Percentiles rank a stretch among this genome's conserved stretches.
Conservation (phyloP, 2,329 filamentous ascomycete species). For the Scytalidium sp. region DNA sequence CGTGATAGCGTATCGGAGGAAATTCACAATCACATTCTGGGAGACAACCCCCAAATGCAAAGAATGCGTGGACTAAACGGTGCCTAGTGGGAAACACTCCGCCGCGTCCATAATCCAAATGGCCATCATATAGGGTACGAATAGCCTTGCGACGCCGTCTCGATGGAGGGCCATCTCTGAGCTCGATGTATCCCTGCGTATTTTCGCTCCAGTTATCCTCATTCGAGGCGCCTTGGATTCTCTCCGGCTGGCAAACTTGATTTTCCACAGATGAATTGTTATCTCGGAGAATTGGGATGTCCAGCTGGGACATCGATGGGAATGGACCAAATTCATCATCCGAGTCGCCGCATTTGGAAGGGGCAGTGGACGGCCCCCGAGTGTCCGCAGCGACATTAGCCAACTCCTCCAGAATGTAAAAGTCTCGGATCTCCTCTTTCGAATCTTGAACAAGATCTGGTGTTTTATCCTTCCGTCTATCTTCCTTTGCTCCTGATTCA, state of each 20-base stretch:
- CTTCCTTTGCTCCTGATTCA: neutral
- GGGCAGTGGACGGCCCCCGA: neutral
- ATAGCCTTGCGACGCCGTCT: neutral
- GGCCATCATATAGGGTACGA: neutral
- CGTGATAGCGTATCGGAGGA: no score
- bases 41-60: no score
- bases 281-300: conserved; percentile 9
- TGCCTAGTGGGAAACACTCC: neutral
- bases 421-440: neutral
- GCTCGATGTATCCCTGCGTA: neutral
- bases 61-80: neutral
- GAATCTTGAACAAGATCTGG: neutral
- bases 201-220: neutral
- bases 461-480: neutral
- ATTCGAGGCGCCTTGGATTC: neutral
- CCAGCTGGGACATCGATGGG: conserved; percentile 24
- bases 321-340: conserved; percentile 31
- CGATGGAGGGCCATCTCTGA: neutral
- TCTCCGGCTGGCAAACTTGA: neutral
- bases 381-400: neutral
- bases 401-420: neutral
- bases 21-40: no score
- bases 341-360: conserved; percentile 12
- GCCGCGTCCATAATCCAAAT: neutral
- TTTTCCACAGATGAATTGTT: neutral